Evolutionary conservation across 1,284 basidiomycete genomes (phyloP), one percentile per base, ranked within the genome.

Genomic region (Gomphus bonarii): DNA sequence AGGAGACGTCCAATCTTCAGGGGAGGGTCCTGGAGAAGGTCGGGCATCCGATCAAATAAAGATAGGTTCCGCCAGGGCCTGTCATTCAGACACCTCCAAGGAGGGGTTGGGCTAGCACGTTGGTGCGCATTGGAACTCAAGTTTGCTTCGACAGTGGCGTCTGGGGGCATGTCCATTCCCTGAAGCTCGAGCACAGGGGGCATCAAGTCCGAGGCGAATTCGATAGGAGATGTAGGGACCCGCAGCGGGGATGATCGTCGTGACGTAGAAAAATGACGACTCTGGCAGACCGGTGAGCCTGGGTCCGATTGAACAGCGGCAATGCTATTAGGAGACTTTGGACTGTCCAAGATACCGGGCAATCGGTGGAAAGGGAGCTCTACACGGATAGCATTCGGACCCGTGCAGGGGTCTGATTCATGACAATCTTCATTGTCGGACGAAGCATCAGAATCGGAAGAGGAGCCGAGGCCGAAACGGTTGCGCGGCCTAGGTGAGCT

Each of bases 401-500:
- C 52, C 2, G 11, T 54, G 52, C 40, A 40, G 16, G 36, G 46
- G 22, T 48, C 25, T 12, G 3, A 9, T 18, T 51, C 50, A 16
- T 30, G n/a, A 8, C 16, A 7, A 25, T 33, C 22, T n/a, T 51
- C 48, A 22, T 28, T 22, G 7, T 50, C 55, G 7, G 55, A 51
- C 11, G 55, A 51, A 8, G 8, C 25, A 16, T 35, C 43, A 22
- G 47, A 50, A 31, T 57, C 55, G 25, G 54, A 57, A 6, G 55
- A 42, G 3, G 35, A 20, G 22, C 30, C 40, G 11, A 57, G 55
- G 18, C 55, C 55, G 31, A 57, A 57, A 25, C 55, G 55, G 30
- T 57, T 57, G 40, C 55, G 55, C 31, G 20, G 25, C n/a, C 33
- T 49, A 11, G 55, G 47, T 30, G 55, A 57, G 16, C 16, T 16